These are phyloP conservation scores for Phytophthora megakarya DNA, from an alignment of 352 stramenopile genomes.

Conservation along the genomic window DNA sequence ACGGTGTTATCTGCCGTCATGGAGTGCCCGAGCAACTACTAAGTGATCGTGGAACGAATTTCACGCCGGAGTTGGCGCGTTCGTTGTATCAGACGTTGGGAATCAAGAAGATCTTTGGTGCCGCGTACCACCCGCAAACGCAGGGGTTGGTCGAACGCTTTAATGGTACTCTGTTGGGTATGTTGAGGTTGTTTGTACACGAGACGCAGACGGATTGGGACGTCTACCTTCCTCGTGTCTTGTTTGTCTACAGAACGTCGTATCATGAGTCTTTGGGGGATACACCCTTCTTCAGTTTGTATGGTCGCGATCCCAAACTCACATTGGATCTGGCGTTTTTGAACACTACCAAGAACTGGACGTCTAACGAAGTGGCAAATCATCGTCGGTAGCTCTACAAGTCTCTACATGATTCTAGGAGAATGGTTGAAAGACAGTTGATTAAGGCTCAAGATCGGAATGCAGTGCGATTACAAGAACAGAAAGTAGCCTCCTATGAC, in stretches of 20 bases:
- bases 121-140: not conserved
- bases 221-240: not conserved
- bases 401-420: not conserved
- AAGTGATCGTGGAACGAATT: not conserved
- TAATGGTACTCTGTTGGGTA: not conserved
- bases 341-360: not conserved
- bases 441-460: not conserved
- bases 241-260: constrained; percentile 1
- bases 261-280: not conserved
- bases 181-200: not conserved
- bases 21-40: not conserved
- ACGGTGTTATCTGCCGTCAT: not conserved
- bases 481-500: too few species aligned
- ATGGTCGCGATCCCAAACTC: not conserved
- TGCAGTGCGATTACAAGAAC: too few species aligned
- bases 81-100: constrained; percentile 2
- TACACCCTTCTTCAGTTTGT: not conserved
- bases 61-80: not conserved
- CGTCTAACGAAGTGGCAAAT: not conserved
- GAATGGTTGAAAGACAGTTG: constrained; percentile 1
- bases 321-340: not conserved
- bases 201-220: constrained; percentile 7
- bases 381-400: not conserved
- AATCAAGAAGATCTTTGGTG: not conserved
- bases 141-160: not conserved